Conservation (phyloP, 192 early-diverging fungal genomes). For the Coemansia brasiliensis region DNA sequence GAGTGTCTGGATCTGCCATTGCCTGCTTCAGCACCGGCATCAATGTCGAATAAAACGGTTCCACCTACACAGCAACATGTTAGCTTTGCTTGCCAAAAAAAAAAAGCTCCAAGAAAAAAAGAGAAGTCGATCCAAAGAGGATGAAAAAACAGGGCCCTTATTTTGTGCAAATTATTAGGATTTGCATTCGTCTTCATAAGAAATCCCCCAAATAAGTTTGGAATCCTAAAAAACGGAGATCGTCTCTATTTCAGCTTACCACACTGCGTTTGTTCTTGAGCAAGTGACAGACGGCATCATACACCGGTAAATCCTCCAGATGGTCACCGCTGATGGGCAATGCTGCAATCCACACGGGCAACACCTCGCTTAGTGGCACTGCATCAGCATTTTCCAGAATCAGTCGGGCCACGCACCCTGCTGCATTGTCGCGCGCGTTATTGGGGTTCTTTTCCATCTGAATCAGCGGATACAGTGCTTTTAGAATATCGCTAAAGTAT, state of each 20-base stretch:
- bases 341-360: constrained; percentile 65
- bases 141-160: no score
- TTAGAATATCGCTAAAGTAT: constrained; percentile 65
- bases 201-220: not conserved
- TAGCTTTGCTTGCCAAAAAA: not conserved
- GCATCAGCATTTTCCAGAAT: constrained; percentile 68
- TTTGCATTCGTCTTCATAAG: no score
- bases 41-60: constrained; percentile 34
- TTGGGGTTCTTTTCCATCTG: constrained; percentile 44
- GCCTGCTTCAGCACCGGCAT: constrained; percentile 49
- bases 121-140: no score
- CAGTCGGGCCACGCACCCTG: constrained; percentile 76
- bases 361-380: constrained; percentile 68
- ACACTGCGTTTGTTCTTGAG: constrained; percentile 52
- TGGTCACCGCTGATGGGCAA: constrained; percentile 76
- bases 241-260: constrained; percentile 34
- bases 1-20: constrained; percentile 35
- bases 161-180: not conserved
- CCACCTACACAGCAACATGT: constrained; percentile 29
- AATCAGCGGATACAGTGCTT: constrained; percentile 67
- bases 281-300: constrained; percentile 66
- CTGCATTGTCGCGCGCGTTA: constrained; percentile 70
- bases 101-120: no score
- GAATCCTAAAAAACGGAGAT: no score
- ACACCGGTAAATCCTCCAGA: constrained; percentile 77